Conservation (phyloP, 1,284 basidiomycete genomes). For the Ustilago tritici region DNA sequence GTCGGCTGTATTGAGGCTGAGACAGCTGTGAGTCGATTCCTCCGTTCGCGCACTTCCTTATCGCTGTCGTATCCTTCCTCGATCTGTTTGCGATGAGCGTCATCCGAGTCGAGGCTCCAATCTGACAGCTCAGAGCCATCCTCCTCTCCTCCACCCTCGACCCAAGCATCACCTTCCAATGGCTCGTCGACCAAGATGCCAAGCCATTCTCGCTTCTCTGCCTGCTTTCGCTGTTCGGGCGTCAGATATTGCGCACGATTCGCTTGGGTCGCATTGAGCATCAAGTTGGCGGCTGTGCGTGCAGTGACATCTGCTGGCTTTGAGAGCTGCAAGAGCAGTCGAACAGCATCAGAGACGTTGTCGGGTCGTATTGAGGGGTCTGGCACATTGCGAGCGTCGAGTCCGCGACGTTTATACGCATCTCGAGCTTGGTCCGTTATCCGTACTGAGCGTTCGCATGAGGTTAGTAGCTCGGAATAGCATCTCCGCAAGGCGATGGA, state of each 20-base stretch:
- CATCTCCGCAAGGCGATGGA: slow-evolving; percentile 29
- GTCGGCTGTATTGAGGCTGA: slow-evolving; percentile 12
- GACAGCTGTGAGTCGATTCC: slow-evolving; percentile 19
- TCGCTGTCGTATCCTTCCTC: slow-evolving; percentile 42
- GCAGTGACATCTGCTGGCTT: slow-evolving; percentile 41
- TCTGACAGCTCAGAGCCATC: slow-evolving; percentile 39
- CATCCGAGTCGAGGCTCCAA: slow-evolving; percentile 41
- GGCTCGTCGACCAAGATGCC: slow-evolving; percentile 42
- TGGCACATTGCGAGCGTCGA: slow-evolving; percentile 14
- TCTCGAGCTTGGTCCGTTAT: slow-evolving; percentile 26
- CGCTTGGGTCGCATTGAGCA: slow-evolving; percentile 34
- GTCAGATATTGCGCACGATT: slow-evolving; percentile 36
- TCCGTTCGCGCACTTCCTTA: slow-evolving; percentile 20
- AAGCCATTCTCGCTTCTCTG: slow-evolving; percentile 41
- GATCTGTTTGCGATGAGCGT: slow-evolving; percentile 12
- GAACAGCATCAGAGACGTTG: slow-evolving; percentile 38
- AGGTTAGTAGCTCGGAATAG: slow-evolving; percentile 28
- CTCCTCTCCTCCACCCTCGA: slow-evolving; percentile 12
- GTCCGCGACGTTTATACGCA: slow-evolving; percentile 17
- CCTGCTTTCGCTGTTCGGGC: slow-evolving; percentile 36
- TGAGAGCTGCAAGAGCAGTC: slow-evolving; percentile 36
- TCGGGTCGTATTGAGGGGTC: slow-evolving; percentile 40
- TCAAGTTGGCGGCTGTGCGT: slow-evolving; percentile 38
- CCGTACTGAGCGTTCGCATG: slow-evolving; percentile 22
- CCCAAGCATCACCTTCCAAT: slow-evolving; percentile 34